Conservation (phyloP, 768 basidiomycete genomes). For the Boletales sp. region DNA sequence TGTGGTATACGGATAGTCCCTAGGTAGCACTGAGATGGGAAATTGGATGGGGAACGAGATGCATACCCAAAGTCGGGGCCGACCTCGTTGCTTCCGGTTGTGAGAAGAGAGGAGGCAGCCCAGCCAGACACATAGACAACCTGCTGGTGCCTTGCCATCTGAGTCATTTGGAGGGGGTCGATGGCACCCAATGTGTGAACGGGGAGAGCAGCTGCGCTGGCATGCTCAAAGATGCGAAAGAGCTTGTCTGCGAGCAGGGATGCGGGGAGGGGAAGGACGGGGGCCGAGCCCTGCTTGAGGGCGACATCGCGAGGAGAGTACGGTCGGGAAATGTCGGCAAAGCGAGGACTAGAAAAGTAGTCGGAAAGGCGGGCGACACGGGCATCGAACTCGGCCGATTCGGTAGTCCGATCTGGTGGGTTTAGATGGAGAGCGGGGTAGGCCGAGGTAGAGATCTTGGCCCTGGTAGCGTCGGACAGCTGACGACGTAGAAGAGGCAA, state of each 20-base stretch:
- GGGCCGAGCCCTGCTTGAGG: conserved; percentile 85
- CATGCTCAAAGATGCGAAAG: conserved; percentile 60
- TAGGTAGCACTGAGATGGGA: conserved; percentile 25
- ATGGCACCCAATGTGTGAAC: conserved; percentile 92
- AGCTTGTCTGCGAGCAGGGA: conserved; percentile 85
- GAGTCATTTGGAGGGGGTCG: conserved; percentile 92
- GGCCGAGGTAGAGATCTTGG: conserved; percentile 44
- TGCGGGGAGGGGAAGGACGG: conserved; percentile 71
- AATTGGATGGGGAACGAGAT: too few relatives aligned
- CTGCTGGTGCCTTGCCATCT: conserved; percentile 86
- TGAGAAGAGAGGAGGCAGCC: conserved; percentile 83
- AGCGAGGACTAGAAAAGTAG: conserved; percentile 78
- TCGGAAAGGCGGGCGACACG: conserved; percentile 60
- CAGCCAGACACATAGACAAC: conserved; percentile 92
- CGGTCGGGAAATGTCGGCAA: conserved; percentile 66
- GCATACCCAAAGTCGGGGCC: conserved; percentile 84
- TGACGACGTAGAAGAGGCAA: conserved; percentile 11
- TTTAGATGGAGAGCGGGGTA: conserved; percentile 45
- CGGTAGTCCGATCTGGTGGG: conserved; percentile 55
- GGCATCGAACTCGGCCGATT: conserved; percentile 54
- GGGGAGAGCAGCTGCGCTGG: conserved; percentile 60
- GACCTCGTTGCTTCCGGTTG: conserved; percentile 88
- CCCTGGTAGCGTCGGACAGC: conserved; percentile 23
- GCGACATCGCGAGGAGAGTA: conserved; percentile 80
- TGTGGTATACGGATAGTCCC: conserved; percentile 94